Evolutionary conservation across 345 rosid genomes (phyloP).

Genomic region (Psidium friedrichsthalianum): DNA sequence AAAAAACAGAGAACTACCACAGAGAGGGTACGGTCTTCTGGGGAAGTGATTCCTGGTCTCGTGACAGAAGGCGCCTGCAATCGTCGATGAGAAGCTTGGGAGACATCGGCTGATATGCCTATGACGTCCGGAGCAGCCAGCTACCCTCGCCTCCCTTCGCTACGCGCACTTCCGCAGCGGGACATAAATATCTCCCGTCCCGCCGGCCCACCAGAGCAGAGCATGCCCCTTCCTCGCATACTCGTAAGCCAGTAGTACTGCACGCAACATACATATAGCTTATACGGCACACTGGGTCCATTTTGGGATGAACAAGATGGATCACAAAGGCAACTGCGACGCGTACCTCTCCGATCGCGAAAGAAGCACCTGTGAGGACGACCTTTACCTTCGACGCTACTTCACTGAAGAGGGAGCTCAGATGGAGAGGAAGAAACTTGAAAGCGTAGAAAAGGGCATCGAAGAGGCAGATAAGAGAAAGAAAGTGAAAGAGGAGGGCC

Average conservation of each 20-base stretch:
- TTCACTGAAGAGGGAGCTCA: too few species aligned
- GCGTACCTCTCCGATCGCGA: too few species aligned
- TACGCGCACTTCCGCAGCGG: conserved; percentile 36
- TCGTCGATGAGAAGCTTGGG: conserved; percentile 40
- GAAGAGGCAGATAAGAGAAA: too few species aligned
- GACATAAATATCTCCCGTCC: too few species aligned
- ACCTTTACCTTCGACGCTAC: too few species aligned
- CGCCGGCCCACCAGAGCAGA: conserved; percentile 47
- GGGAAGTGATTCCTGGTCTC: conserved; percentile 30
- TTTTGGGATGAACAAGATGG: not conserved
- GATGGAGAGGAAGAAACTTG: too few species aligned
- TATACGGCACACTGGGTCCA: not conserved
- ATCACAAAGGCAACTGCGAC: not conserved
- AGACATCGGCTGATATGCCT: conserved; percentile 40
- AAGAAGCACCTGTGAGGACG: too few species aligned
- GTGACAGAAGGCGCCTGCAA: conserved; percentile 29
- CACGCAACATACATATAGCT: not conserved
- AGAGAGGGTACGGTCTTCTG: too few species aligned
- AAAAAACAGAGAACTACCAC: too few species aligned
- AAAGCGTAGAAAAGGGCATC: too few species aligned
- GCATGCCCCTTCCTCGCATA: conserved; percentile 49
- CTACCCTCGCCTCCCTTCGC: conserved; percentile 17
- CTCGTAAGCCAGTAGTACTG: conserved; percentile 50
- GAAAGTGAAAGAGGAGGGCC: too few species aligned
- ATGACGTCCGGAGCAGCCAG: conserved; percentile 38